Conservation (phyloP, 352 stramenopile species). For the Globisporangium splendens region DNA sequence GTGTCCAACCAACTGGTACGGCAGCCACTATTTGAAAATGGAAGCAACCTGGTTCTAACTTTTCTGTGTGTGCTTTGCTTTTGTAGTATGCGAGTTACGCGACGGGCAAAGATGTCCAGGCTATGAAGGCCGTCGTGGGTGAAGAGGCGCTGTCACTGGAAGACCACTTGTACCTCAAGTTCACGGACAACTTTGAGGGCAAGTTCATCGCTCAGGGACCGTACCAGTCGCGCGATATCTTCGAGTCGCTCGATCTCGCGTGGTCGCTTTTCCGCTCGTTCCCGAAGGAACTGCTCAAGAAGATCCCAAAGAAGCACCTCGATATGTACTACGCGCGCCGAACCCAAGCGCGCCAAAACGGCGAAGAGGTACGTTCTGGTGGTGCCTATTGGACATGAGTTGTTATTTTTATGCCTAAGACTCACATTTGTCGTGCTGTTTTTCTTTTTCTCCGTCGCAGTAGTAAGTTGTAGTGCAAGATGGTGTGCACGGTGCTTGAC, state of each 20-base stretch:
- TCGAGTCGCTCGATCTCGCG: conserved; percentile 97
- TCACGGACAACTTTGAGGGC: conserved; percentile 98
- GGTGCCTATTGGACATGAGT: neutral
- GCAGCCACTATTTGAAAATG: conserved; percentile 7
- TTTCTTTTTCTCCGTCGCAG: neutral
- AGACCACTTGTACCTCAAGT: conserved; percentile 99
- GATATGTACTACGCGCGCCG: conserved; percentile 96
- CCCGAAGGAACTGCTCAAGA: conserved; percentile 99
- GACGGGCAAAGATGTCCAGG: conserved; percentile 97
- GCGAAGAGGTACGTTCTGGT: conserved; percentile 53
- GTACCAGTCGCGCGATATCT: conserved; percentile 98
- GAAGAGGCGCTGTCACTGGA: conserved; percentile 99
- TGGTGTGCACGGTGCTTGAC: neutral
- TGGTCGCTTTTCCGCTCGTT: conserved; percentile 99
- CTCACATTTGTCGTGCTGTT: no score
- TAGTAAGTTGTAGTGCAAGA: conserved; percentile 3
- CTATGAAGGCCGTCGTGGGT: conserved; percentile 99
- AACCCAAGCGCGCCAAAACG: conserved; percentile 85
- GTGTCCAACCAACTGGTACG: conserved; percentile 99
- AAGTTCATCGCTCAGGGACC: conserved; percentile 98
- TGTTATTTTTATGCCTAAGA: no score
- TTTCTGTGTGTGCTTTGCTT: conserved; percentile 10
- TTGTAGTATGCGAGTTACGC: conserved; percentile 81
- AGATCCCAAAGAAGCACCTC: conserved; percentile 99
- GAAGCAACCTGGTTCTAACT: conserved; percentile 12